Base-by-base conservation (phyloP, 139 green algal species). In the Trebouxia sp. region DNA sequence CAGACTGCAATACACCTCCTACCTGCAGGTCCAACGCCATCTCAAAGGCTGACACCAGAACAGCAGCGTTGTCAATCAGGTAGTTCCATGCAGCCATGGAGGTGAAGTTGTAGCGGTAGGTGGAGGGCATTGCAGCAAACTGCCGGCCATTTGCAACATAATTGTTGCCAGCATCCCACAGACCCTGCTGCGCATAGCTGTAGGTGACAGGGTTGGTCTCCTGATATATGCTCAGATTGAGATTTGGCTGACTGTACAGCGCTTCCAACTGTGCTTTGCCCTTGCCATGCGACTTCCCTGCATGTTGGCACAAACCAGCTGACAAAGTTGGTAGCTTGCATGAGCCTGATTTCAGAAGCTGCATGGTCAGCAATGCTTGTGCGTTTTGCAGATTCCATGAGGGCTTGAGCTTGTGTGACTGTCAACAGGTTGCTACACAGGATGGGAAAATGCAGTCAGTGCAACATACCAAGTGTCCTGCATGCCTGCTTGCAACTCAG, bases 61-160 rank as follows among this genome's bases (percentile, higher is more conserved):
- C n/a, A 48, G 12, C 6, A 26, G n/a, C 24, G 22, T 77, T 77
- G 26, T 77, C 39, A 41, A 77, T 35, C 10, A 77, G 4, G 41
- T 28, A 56, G 22, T 55, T 56, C 69, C 69, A 77, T 12, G 53
- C 28, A 24, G 41, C 26, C 69, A 77, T 77, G 0, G 35, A 26
- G 0, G 42, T 26, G 24, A 77, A 77, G 9, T 77, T 51, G 69
- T 77, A 77, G 42, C 69, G 42, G n/a, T 77, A 77, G 41, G 41
- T 41, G n/a, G 24, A 7, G 9, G 69, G 42, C 69, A 77, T 24
- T 10, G 53, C 26, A 38, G 24, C 39, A n/a, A 77, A 39, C 8
- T 32, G n/a, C 12, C 69, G 41, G 3, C n/a, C 69, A 77, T 39
- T 24, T 53, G 69, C 41, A 38, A 77, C 39, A 35, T 39, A 77